Evolutionary conservation across 306 rosid genomes (phyloP), one percentile per base, ranked within the genome.

Genomic region (Vigna trinervia): DNA sequence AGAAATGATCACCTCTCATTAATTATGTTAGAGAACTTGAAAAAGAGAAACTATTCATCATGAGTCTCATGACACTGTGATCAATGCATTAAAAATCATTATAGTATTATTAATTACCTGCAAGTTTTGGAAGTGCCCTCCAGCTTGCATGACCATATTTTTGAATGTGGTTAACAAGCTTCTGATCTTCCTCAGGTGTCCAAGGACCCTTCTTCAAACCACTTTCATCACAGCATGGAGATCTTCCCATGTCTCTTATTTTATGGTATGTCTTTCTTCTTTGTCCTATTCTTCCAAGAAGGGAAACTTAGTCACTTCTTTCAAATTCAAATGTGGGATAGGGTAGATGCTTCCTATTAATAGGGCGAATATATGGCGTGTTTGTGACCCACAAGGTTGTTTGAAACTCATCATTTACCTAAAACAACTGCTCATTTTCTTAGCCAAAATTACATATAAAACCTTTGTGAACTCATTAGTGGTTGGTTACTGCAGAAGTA

Each of bases 161-260:
- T n/a, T 65, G 34, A 66, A 82, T 72, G 80, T 72, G 54, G 45
- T 57, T 20, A 23, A 66, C 64, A 20, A 82, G 82, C 67, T 82
- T 82, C 1, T 65, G 66, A 50, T 82, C 86, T 66, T 82, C 86
- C 58, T 78, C 86, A 9, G 82, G 82, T 26, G 82, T 82, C 86
- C 86, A 82, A 46, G 86, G 86, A 0, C 86, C 86, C 67, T 78
- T 82, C 80, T 82, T 82, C 80, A 82, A 26, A 12, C 86, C 86
- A 78, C 8, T 78, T 22, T 78, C 79, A 46, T 82, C 82, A 66
- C 82, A 63, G 45, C 69, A 45, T 0, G 85, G 85, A 62, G 82
- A 82, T 56, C 82, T 82, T 77, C 82, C 82, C 82, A 71, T 82
- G 22, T 76, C 56, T 23, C 9, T 6, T 50, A 39, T 43, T 65